A percentile compares a stretch with the other conserved stretches of the same genome.
Evolutionary conservation across 768 basidiomycete genomes (phyloP).

Genomic region (Lentinula guzmanii): DNA sequence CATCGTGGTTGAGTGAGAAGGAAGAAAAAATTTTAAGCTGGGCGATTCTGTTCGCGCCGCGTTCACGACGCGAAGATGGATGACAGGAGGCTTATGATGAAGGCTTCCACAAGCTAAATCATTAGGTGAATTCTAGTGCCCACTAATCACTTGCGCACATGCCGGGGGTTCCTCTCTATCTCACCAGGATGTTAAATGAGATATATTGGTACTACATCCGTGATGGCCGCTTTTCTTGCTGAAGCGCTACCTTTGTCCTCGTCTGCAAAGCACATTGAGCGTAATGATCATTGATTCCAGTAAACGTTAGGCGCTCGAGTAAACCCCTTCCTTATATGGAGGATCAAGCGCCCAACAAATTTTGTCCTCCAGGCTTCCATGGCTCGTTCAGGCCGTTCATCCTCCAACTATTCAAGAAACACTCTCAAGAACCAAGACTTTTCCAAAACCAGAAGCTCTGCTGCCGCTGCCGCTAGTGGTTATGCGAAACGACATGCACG

Average conservation of each 20-base stretch:
- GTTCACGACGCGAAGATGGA: background rate
- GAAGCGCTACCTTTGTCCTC: too few relatives aligned
- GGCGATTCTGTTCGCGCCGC: background rate
- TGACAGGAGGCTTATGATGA: background rate
- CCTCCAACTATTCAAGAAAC: background rate
- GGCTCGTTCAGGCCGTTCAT: background rate
- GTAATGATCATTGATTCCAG: too few relatives aligned
- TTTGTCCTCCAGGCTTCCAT: background rate
- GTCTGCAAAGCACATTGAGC: too few relatives aligned
- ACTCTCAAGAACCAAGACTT: background rate
- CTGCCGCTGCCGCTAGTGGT: conserved; percentile 29
- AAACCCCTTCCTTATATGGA: background rate
- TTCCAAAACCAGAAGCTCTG: background rate
- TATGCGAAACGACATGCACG: conserved; percentile 45
- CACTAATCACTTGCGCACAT: too few relatives aligned
- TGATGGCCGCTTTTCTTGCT: too few relatives aligned
- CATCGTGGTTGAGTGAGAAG: background rate
- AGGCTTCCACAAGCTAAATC: too few relatives aligned
- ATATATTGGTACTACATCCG: too few relatives aligned
- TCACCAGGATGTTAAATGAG: too few relatives aligned
- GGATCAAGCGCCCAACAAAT: background rate
- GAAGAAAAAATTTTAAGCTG: background rate
- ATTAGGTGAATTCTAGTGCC: too few relatives aligned
- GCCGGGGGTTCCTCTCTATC: too few relatives aligned
- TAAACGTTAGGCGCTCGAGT: background rate